Base-by-base conservation (phyloP, 2,329 filamentous ascomycete genomes). In the Claviceps arundinis region DNA sequence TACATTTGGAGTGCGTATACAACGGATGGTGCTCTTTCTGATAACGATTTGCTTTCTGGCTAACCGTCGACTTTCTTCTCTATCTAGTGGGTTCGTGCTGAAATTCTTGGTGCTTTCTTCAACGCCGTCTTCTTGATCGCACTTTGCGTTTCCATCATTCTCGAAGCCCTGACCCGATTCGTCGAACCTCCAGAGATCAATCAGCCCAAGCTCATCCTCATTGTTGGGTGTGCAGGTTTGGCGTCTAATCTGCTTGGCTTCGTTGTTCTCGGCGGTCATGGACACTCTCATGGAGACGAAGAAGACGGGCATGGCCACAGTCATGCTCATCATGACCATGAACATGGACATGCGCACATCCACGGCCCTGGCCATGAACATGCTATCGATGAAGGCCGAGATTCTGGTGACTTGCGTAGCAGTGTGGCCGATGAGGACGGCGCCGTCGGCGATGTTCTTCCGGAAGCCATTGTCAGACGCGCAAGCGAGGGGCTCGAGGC, bases 81-180 rank as follows among this genome's bases (percentile, higher is more conserved):
- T 17, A 30, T 19, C 8, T 60, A 91, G 86, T 98, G 90, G 87
- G 85, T 97, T 74, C 88, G 93, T 60, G 93, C 93, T 38, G 93
- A 98, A 74, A 97, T 95, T 11, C 77, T 98, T 5, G 93, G 93
- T 63, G 93, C 93, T 47, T 84, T 97, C 61, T 88, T 97, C 70
- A 98, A 98, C 63, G 93, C 93, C 59, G 91, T 97, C 46, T 98
- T 98, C 73, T 77, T 98, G 45, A 93, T 98, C 63, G 93, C 93
- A 7, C 80, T 98, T 8, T 98, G 93, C 71, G 76, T 98, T 52
- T 94, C 91, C 49, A 98, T 98, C 68, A 87, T 97, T 63, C 82
- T 98, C 61, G 93, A 98, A 69, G 93, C 93, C 16, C 79, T 96
- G 55, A 89, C 90, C 61, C 85, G 93, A 63, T 86, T 98, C 60